These are phyloP conservation scores for Podospora pseudoanserina DNA, from an alignment of 495 filamentous ascomycete genomes.

Conservation along the genomic window DNA sequence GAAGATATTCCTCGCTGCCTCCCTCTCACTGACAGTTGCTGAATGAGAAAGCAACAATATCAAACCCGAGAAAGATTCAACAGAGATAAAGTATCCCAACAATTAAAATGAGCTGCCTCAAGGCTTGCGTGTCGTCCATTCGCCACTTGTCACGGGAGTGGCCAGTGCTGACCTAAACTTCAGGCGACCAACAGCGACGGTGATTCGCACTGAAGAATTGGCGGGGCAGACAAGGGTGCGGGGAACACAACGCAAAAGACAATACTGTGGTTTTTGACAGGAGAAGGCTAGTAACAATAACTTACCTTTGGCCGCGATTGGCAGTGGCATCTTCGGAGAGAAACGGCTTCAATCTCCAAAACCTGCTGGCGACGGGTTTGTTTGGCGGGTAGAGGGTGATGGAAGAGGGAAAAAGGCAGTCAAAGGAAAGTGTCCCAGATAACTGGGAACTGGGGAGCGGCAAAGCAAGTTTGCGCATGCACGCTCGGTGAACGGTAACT, in stretches of 20 bases:
- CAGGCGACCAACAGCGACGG: slow-evolving; percentile 5
- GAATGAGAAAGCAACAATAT: not conserved
- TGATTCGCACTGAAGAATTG: slow-evolving; percentile 20
- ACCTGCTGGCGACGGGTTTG: not conserved
- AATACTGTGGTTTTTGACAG: not conserved
- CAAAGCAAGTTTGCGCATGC: slow-evolving; percentile 5
- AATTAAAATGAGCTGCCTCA: not conserved
- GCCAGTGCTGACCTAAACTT: slow-evolving; percentile 2
- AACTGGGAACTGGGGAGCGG: not conserved
- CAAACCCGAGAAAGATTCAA: not conserved
- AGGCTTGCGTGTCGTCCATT: slow-evolving; percentile 31
- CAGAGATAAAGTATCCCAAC: not conserved
- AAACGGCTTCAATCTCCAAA: not conserved
- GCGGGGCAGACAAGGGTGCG: slow-evolving; percentile 23
- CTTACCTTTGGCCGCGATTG: slow-evolving; percentile 48
- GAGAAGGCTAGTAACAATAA: slow-evolving; percentile 18
- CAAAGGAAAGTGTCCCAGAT: not conserved
- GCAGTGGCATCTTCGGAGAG: slow-evolving; percentile 40
- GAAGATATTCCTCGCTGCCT: not conserved
- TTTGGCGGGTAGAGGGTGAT: not conserved
- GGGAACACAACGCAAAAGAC: slow-evolving; percentile 16
- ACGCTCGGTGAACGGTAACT: slow-evolving; percentile 7
- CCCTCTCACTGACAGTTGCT: not conserved
- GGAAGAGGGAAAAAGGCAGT: not conserved
- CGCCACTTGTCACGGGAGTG: slow-evolving; percentile 23